Conservation (phyloP, 192 early-diverging fungal species). For the Glomus cerebriforme region DNA sequence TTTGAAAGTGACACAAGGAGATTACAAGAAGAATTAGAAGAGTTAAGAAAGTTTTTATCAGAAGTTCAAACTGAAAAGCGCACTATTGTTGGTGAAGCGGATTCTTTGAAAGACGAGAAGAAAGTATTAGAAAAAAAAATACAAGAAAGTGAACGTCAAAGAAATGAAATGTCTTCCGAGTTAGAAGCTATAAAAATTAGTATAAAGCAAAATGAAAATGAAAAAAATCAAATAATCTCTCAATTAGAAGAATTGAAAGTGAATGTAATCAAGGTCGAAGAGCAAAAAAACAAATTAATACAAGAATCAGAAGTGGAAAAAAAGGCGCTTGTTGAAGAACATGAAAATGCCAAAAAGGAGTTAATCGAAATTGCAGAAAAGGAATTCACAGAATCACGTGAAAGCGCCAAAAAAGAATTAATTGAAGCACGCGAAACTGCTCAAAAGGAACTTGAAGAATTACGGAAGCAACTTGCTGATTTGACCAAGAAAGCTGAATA, state of each 20-base stretch:
- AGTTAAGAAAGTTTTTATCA: slow-evolving; percentile 24
- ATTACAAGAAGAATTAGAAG: slow-evolving; percentile 43
- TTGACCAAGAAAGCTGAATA: background rate
- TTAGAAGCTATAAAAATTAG: background rate
- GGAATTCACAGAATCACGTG: background rate
- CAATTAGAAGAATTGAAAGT: slow-evolving; percentile 17
- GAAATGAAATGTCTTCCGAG: background rate
- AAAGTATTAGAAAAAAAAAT: slow-evolving; percentile 22
- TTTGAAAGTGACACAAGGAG: slow-evolving; percentile 55
- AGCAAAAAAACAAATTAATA: background rate
- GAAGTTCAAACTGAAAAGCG: slow-evolving; percentile 29
- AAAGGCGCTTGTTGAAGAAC: slow-evolving; percentile 9
- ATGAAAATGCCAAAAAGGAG: background rate
- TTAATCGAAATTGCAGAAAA: slow-evolving; percentile 7
- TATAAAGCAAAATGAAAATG: background rate
- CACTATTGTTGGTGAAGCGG: slow-evolving; percentile 1
- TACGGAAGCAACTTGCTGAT: background rate
- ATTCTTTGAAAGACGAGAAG: slow-evolving; percentile 13
- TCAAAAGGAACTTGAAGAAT: slow-evolving; percentile 10
- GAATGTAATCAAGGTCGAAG: slow-evolving; percentile 2
- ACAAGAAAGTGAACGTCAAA: slow-evolving; percentile 21
- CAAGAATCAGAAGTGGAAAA: slow-evolving; percentile 35
- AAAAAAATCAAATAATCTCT: background rate
- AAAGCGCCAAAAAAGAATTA: background rate
- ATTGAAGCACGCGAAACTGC: slow-evolving; percentile 19